These are phyloP conservation scores for Cymodocea nodosa DNA, from an alignment of 116 monocot species.

Conservation along the genomic window DNA sequence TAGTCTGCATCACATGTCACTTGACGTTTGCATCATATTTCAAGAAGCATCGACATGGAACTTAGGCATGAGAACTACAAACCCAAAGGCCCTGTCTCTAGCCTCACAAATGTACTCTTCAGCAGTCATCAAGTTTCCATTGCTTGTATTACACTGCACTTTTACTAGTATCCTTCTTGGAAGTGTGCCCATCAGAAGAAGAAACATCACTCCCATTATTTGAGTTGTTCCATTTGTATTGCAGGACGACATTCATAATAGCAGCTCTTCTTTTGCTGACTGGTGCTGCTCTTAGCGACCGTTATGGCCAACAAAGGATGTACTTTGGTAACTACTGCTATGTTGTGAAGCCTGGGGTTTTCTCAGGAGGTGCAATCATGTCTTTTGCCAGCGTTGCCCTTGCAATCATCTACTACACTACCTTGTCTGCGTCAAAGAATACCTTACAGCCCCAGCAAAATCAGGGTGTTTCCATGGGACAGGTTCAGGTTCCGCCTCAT, in stretches of 20 bases:
- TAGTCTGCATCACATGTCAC: background rate
- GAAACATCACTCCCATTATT: background rate
- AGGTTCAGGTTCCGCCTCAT: conserved; percentile 36
- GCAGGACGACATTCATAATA: conserved; percentile 76
- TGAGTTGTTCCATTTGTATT: background rate
- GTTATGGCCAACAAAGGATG: conserved; percentile 12
- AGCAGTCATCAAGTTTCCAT: too few relatives aligned
- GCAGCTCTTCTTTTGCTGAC: conserved; percentile 72
- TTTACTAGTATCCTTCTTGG: too few relatives aligned
- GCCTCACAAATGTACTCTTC: too few relatives aligned
- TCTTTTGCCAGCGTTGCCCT: conserved; percentile 56
- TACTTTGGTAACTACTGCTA: conserved; percentile 51
- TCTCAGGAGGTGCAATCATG: conserved; percentile 60
- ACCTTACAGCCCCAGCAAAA: conserved; percentile 8
- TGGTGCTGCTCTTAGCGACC: conserved; percentile 72
- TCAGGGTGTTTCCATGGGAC: conserved; percentile 31
- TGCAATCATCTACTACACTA: conserved; percentile 51
- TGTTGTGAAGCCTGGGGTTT: conserved; percentile 88
- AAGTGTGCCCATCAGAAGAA: too few relatives aligned
- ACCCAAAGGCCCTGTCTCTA: too few relatives aligned
- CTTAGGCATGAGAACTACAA: too few relatives aligned
- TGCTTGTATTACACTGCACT: too few relatives aligned
- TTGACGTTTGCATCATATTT: background rate
- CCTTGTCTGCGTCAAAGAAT: conserved; percentile 30
- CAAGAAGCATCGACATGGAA: too few relatives aligned